Evolutionary conservation across 495 filamentous ascomycete genomes (phyloP).

Genomic region (Astrothelium macrocarpum): DNA sequence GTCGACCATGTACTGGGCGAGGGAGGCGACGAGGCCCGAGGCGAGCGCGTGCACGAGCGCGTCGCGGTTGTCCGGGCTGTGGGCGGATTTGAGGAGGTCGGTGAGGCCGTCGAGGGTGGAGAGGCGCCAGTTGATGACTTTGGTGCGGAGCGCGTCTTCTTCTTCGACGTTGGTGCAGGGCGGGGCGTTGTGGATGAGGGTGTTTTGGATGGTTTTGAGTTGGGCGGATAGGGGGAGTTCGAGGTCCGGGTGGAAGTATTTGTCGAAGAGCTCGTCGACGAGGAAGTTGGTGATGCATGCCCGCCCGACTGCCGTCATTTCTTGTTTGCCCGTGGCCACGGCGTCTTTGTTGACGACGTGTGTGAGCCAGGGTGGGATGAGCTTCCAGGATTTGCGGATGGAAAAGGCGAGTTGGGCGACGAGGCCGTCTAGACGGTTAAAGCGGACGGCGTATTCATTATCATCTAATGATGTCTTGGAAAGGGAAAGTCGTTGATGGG

Average conservation of each 20-base stretch:
- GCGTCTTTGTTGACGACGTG: conserved; percentile 76
- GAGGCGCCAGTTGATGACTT: conserved; percentile 86
- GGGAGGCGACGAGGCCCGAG: conserved; percentile 55
- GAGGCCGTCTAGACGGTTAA: conserved; percentile 85
- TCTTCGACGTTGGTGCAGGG: conserved; percentile 70
- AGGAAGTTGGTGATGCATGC: conserved; percentile 85
- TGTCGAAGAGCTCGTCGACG: conserved; percentile 81
- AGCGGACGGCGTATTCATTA: conserved; percentile 83
- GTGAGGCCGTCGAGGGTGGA: conserved; percentile 86
- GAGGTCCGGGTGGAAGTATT: conserved; percentile 81
- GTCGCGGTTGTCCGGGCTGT: conserved; percentile 51
- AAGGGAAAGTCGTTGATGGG: conserved; percentile 87
- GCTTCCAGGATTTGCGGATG: conserved; percentile 85
- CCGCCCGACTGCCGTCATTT: conserved; percentile 94
- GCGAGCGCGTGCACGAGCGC: conserved; percentile 60
- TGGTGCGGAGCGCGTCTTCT: conserved; percentile 75
- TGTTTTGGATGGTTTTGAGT: conserved; percentile 80
- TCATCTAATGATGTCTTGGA: conserved; percentile 94
- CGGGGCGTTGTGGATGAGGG: conserved; percentile 67
- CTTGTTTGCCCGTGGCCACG: conserved; percentile 69
- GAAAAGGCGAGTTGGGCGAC: conserved; percentile 93
- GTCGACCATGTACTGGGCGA: conserved; percentile 65
- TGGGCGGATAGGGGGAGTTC: conserved; percentile 64
- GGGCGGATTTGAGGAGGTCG: conserved; percentile 54
- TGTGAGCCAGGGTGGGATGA: conserved; percentile 68